Base-by-base conservation (phyloP, 2,329 filamentous ascomycete species). In the Sclerotinia spermophila region DNA sequence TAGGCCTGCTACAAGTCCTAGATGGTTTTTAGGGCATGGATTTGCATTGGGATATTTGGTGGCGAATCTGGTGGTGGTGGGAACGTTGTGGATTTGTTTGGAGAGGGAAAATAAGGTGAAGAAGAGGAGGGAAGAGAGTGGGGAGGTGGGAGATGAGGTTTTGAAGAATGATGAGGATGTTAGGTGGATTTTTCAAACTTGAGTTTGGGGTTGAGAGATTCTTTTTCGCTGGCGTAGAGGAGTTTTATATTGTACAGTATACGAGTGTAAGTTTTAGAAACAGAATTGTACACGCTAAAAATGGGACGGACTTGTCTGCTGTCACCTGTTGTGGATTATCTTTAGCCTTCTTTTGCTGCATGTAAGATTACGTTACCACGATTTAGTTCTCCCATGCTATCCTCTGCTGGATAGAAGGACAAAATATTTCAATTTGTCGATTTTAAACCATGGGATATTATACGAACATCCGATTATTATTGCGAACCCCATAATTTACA, bases 1-100 rank as follows among this genome's bases (percentile, higher is more conserved):
- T 78, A 83, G 90, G 2, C 82, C 84, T 0, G 81, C 84, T 2
- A 87, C 88, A 40, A 86, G 84, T 0, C 90, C 90, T 1, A 81
- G 88, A 44, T 92, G 87, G 75, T 82, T 89, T 64, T 81, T 92
- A 0, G 90, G 91, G 0, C 90, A 93, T 78, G 85, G 86, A 0
- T 86, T 92, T 75, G 89, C 90, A 0, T 77, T 92, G 58, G 89
- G 82, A 0, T 92, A 92, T 76, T 79, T 92, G 4, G 76, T 85
- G 1, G 84, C 82, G 0, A 91, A 92, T 71, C 80, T 87, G 1
- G 72, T 83, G 0, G 85, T 91, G 0, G 86, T 86, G 0, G 76
- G 78, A 0, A 74, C 84, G 0, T 76, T 91, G 44, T 90, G 86
- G 77, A 79, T 81, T 71, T 79, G 87, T 1, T 78, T 92, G 72